Evolutionary conservation across 768 basidiomycete genomes (phyloP), one percentile per base, ranked within the genome.

Genomic region (Leccinum boreale): DNA sequence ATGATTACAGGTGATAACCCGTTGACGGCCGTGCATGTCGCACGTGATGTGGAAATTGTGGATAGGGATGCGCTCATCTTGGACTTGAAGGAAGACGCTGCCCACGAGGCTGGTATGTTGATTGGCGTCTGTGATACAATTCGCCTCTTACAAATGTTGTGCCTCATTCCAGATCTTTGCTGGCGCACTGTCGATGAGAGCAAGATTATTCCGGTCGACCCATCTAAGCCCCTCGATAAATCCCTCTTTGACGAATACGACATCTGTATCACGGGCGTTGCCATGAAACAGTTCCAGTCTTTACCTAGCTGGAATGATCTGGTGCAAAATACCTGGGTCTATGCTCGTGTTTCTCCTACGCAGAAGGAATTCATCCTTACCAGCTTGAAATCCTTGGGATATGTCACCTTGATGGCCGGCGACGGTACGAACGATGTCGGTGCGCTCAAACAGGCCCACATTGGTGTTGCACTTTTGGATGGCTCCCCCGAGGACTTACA

Each of bases 1-100:
- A 99, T 99, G 97, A 99, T 99, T 62, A 99, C 97, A 48, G 97
- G 97, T 36, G 97, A 99, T 72, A 98, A 98, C 71, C 97, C 97
- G 8, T 76, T 99, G 53, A 99, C 97, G 0, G 97, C 97, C 8
- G 87, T 92, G 0, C 97, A 98, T 69, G 95, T 99, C 47, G 97
- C 97, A 17, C 83, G 83, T 24, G 94, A 96, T 67, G 97, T 99
- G 8, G 96, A 99, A 67, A 98, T 98, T 59, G 89, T 99, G 19
- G 97, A 99, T 67, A 86, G 95, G 26, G 93, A 97, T 5, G 92
- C 87, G 2, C 82, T 98, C 28, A 98, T 98, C 58, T 78, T 99
- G 26, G 97, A 99, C 70, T 67, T 92, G 53, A 87, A 83, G 65
- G 97, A 96, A 68, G 87, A 94, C 33, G 80, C 93, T 0, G 75